Base-by-base conservation (phyloP, 169 alveolate species). In the Ichthyophthirius multifiliis region DNA sequence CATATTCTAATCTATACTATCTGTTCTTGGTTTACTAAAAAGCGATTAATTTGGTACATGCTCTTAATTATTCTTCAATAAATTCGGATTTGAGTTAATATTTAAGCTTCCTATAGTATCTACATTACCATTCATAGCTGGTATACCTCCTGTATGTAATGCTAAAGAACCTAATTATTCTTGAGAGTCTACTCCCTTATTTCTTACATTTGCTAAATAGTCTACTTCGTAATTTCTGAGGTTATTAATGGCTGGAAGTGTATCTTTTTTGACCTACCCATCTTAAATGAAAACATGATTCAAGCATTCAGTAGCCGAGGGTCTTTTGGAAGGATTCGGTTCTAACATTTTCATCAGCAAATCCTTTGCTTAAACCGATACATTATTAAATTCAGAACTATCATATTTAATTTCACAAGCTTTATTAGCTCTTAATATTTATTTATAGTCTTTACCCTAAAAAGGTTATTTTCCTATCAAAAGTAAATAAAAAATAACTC, bases 401-500 rank as follows among this genome's bases (percentile, higher is more conserved):
- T 89, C 86, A 41, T 48, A 89, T 27, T 79, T 65, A 6, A 87
- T 55, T 4, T 84, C 82, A 20, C 94, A 79, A 23, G 79, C 65
- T 46, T 77, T 82, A 74, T 89, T 89, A 16, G 86, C 82, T 46
- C 45, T 75, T 4, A 89, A 39, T 6, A 89, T 89, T 23, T 87
- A 83, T 39, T 89, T 83, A 48, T 82, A 79, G 63, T 89, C 84
- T 6, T 83, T 45, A 16, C 92, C 94, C 20, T 77, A 83, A 67
- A 89, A 89, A 7, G 94, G 90, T 62, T 87, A 86, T 5, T 85
- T 65, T 13, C 94, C 94, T 45, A 87, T 85, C 46, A 85, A 80
- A 35, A 64, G 18, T 1, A 85, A 44, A 80, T 83, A 89, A 27
- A 89, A 75, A 12, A 89, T 89, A 41, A 89, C 90, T 18, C 94